phyloP scores from a whole-genome alignment of 1,139 yeast genomes.

The Magnusiomyces suaveolens region DNA sequence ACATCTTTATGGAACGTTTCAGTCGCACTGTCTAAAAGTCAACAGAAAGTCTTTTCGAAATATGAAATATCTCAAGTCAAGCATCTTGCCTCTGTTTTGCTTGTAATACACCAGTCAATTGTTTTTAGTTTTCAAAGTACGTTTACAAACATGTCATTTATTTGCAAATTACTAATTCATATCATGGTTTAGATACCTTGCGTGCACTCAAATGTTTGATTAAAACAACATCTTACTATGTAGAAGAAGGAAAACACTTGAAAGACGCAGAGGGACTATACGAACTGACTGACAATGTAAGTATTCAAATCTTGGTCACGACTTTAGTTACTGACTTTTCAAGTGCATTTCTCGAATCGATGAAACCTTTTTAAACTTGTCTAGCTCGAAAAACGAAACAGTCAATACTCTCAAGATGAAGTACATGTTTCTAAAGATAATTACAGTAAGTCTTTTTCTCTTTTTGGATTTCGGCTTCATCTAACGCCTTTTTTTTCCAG shows the following conservation, averaged over 20 bases:
- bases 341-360: neutral
- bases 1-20: slow-evolving; percentile 4
- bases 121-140: slow-evolving; percentile 11
- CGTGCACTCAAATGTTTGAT: slow-evolving; percentile 13
- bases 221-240: slow-evolving; percentile 8
- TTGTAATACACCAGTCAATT: slow-evolving; percentile 12
- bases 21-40: slow-evolving; percentile 1
- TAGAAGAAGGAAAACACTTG: slow-evolving; percentile 7
- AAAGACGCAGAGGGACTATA: slow-evolving; percentile 7
- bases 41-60: neutral
- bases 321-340: neutral
- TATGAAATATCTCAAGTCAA: slow-evolving; percentile 8
- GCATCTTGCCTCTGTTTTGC: slow-evolving; percentile 8
- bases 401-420: slow-evolving; percentile 3
- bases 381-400: neutral
- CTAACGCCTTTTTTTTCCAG: no score
- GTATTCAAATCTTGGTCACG: neutral
- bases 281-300: slow-evolving; percentile 3
- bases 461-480: neutral
- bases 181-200: slow-evolving; percentile 6
- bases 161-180: neutral
- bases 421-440: slow-evolving; percentile 7
- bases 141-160: no score
- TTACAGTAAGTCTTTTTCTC: slow-evolving; percentile 5
- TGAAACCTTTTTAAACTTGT: neutral